Conservation (phyloP, 2,329 filamentous ascomycete species). For the Capronia epimyces region DNA sequence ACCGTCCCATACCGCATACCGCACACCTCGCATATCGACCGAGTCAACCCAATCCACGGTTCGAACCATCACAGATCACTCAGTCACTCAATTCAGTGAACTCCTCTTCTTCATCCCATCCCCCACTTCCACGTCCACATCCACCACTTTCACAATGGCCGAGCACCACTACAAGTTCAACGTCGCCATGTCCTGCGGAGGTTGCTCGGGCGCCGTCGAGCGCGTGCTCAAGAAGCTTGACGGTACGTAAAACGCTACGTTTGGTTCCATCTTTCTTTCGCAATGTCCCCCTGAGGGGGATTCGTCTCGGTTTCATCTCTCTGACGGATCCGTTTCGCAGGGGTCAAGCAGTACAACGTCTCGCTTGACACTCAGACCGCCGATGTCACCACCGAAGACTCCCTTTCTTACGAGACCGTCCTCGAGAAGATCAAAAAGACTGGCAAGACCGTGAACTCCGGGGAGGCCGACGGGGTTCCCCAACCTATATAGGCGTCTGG, state of each 20-base stretch:
- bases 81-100: background rate
- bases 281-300: too few relatives aligned
- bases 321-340: slow-evolving; percentile 43
- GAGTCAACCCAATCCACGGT: too few relatives aligned
- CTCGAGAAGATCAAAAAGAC: slow-evolving; percentile 90
- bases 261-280: slow-evolving; percentile 3
- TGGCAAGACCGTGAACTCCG: slow-evolving; percentile 79
- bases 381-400: slow-evolving; percentile 64
- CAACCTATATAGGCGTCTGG: slow-evolving; percentile 31
- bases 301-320: slow-evolving; percentile 1
- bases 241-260: slow-evolving; percentile 47
- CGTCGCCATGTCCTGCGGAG: slow-evolving; percentile 88
- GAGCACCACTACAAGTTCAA: slow-evolving; percentile 94
- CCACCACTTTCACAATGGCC: slow-evolving; percentile 52
- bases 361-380: slow-evolving; percentile 82
- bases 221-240: slow-evolving; percentile 87
- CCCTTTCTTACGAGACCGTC: slow-evolving; percentile 71
- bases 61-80: too few relatives aligned
- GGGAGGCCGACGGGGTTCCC: slow-evolving; percentile 41
- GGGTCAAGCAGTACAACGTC: slow-evolving; percentile 80
- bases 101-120: too few relatives aligned
- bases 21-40: too few relatives aligned
- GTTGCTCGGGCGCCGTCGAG: slow-evolving; percentile 91
- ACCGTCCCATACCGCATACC: too few relatives aligned
- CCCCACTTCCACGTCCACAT: too few relatives aligned